Evolutionary conservation across 116 monocot species (phyloP), one percentile per base, ranked within the genome.

Genomic region (Trichopus zeylanicus): DNA sequence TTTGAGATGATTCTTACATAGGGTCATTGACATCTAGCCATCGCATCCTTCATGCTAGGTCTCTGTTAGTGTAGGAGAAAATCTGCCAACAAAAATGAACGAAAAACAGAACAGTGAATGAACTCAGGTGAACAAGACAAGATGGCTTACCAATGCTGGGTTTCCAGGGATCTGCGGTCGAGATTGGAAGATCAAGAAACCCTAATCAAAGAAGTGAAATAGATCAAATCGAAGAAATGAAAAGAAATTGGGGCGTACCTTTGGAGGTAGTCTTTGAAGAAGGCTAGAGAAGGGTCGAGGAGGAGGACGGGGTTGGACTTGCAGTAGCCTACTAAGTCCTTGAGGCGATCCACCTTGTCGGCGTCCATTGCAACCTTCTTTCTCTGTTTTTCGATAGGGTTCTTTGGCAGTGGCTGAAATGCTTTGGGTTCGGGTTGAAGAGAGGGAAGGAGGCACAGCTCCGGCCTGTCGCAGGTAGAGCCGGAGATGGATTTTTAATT

Each of bases 211-310:
- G 7, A 23, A n/a, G 21, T 35, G 21, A 7, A 34, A 57, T 18
- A 29, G 22, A 30, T 3, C 15, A 25, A 22, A 22, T 10, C 25
- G 16, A 21, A 29, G 0, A 5, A 51, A 38, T 53, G 33, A 5
- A 12, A 20, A 31, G 2, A 21, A 39, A 48, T 48, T 2, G n/a
- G 31, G 6, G 7, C 24, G 19, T 48, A 88, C 93, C 93, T 88
- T 15, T 67, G 63, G 27, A 88, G 67, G 39, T 79, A 93, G 29
- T 79, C 82, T 19, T 53, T 78, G 72, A 93, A 88, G 85, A 93
- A 93, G 20, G 30, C 28, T 5, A 93, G 78, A 26, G 79, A 81
- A 32, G 88, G 85, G 32, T 93, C 68, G 57, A 75, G 76, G 55
- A 91, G 84, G 22, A 75, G 11, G 2, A 77, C 76, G 3, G 93